Base-by-base conservation (phyloP, 495 filamentous ascomycete genomes). In the Penicillium daleae region DNA sequence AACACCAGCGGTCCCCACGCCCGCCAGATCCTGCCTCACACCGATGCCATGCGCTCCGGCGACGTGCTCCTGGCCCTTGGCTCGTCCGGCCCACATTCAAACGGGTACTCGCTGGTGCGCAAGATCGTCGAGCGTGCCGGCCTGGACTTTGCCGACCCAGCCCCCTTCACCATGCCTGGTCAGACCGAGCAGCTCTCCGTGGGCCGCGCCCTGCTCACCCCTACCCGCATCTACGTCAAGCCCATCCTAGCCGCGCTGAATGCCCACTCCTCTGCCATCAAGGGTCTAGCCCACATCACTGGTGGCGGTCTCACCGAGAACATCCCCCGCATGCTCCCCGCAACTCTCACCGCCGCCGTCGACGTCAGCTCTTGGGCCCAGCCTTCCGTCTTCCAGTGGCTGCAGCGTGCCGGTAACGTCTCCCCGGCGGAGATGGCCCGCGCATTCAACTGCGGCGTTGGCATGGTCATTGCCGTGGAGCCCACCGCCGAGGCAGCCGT, bases 201-300 rank as follows among this genome's bases (percentile, higher is more conserved):
- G 8, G 95, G 95, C 51, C 79, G 86, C 33, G 89, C 86, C 70
- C 83, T 99, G 32, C 81, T 94, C 24, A 89, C 88, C 21, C 90
- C 92, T 0, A 96, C 91, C 13, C 80, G 86, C 46, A 94, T 96
- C 74, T 96, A 96, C 76, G 91, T 93, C 58, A 85, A 85, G 65
- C 76, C 88, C 15, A 74, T 93, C 37, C 83, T 98, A 19, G 83
- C 83, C 42, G 85, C 89, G 0, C 80, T 82, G 55, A 61, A 68
- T 46, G 48, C 71, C 54, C 69, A 75, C 71, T 65, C 71, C 24
- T 40, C 68, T 88, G 91, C 64, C 85, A 97, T 97, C 71, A 93
- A 94, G 77, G 95, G 95, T 63, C 90, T 97, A 71, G 88, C 94
- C 7, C 95, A 99, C 73, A 97, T 99, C 78, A 99, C 95, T 3